phyloP scores from a whole-genome alignment of 2,329 filamentous ascomycete species.

The Monosporascus sp. region DNA sequence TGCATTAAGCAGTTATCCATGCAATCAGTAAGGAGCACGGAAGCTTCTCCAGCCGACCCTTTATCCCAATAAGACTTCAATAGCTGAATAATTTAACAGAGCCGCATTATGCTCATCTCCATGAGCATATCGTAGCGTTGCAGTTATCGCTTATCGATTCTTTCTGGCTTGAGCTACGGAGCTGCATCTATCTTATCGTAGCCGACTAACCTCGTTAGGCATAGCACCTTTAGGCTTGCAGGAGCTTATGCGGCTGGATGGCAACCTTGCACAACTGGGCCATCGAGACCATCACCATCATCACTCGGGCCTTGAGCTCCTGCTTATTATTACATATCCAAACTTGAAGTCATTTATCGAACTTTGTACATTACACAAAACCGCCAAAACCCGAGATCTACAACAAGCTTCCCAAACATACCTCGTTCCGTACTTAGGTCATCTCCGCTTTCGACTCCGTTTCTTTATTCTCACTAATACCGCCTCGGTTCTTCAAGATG shows the following conservation, averaged over 20 bases:
- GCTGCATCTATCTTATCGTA: background rate
- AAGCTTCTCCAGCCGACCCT: background rate
- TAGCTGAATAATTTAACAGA: too few species aligned
- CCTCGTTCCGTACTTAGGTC: background rate
- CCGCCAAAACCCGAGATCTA: too few species aligned
- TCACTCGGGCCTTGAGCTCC: background rate
- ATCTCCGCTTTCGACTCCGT: too few species aligned
- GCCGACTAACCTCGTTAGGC: background rate
- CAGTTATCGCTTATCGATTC: background rate
- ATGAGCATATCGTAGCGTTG: background rate
- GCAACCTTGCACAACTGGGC: background rate
- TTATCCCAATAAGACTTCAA: too few species aligned
- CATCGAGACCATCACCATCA: background rate
- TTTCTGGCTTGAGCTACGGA: background rate
- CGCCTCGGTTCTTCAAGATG: background rate
- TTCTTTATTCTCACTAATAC: background rate
- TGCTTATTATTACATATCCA: background rate
- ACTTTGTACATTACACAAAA: too few species aligned
- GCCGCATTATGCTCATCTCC: too few species aligned
- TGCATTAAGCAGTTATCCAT: background rate
- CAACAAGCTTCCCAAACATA: too few species aligned
- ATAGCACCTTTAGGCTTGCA: background rate
- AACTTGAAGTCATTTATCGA: too few species aligned
- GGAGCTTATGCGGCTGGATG: background rate
- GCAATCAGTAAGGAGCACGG: background rate